These are phyloP conservation scores for Aspergillus saccharolyticus DNA, from an alignment of 495 filamentous ascomycete genomes.

Conservation along the genomic window DNA sequence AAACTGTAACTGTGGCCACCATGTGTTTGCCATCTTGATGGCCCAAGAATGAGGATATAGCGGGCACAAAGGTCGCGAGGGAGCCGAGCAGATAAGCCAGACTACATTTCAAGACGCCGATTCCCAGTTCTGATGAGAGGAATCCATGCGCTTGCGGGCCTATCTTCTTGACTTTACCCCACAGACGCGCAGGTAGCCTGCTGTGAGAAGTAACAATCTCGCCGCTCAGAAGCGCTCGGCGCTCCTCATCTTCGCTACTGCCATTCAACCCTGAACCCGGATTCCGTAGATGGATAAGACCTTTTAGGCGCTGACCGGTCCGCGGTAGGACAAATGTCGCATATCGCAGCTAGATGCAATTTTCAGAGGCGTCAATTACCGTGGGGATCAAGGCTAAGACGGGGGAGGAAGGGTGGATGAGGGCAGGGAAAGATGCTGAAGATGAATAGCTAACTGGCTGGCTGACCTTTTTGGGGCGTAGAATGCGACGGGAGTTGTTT, in stretches of 20 bases:
- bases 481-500: constrained; percentile 35
- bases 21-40: constrained; percentile 93
- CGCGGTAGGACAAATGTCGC: constrained; percentile 49
- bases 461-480: constrained; percentile 34
- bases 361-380: not conserved
- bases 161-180: constrained; percentile 8
- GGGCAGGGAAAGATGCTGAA: not conserved
- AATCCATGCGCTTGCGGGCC: constrained; percentile 31
- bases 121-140: constrained; percentile 53
- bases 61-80: constrained; percentile 76
- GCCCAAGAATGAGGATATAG: constrained; percentile 68
- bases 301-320: constrained; percentile 50
- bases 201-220: constrained; percentile 19
- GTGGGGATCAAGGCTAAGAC: not conserved
- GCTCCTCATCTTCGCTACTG: constrained; percentile 28
- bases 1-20: constrained; percentile 87
- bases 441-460: not conserved
- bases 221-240: constrained; percentile 36
- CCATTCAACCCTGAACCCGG: constrained; percentile 16
- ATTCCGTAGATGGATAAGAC: constrained; percentile 43
- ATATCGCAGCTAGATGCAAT: constrained; percentile 42
- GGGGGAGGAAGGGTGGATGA: constrained; percentile 4
- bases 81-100: constrained; percentile 87
- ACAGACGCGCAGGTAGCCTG: constrained; percentile 14
- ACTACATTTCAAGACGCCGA: constrained; percentile 85